Conservation (phyloP, 768 basidiomycete genomes). For the Leccinum boreale region DNA sequence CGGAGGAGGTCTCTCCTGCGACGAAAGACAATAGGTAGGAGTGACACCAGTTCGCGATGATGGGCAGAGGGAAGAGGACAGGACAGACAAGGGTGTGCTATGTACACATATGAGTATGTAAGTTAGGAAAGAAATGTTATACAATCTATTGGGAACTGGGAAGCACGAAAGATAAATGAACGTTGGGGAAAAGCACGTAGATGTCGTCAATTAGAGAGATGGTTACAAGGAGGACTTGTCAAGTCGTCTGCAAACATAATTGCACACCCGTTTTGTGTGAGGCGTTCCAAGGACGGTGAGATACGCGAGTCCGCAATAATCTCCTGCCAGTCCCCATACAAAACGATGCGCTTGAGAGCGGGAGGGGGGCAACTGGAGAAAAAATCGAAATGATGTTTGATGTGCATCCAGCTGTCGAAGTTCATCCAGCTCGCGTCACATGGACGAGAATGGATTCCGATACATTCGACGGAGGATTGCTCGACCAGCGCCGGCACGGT, state of each 20-base stretch:
- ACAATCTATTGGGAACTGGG: neutral
- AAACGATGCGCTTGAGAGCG: conserved; percentile 40
- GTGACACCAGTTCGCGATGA: neutral
- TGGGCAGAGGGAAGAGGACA: neutral
- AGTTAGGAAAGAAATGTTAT: neutral
- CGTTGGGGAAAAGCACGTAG: neutral
- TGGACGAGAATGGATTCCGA: conserved; percentile 51
- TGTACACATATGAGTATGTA: neutral
- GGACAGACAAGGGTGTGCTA: neutral
- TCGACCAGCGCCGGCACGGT: conserved; percentile 16
- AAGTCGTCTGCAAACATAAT: conserved; percentile 22
- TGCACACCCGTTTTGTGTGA: conserved; percentile 33
- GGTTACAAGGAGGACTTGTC: conserved; percentile 15
- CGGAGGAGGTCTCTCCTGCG: neutral
- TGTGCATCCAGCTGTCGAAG: conserved; percentile 32
- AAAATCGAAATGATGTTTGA: conserved; percentile 43
- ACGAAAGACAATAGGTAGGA: neutral
- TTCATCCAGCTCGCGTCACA: conserved; percentile 31
- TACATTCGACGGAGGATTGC: conserved; percentile 36
- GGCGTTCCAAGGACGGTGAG: conserved; percentile 24
- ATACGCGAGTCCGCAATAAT: conserved; percentile 40
- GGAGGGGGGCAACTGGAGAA: conserved; percentile 43
- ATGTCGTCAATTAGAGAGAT: conserved; percentile 9
- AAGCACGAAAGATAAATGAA: neutral
- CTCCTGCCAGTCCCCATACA: conserved; percentile 54